Evolutionary conservation across 192 early-diverging fungal genomes (phyloP).

Genomic region (Oehlia diaphana): DNA sequence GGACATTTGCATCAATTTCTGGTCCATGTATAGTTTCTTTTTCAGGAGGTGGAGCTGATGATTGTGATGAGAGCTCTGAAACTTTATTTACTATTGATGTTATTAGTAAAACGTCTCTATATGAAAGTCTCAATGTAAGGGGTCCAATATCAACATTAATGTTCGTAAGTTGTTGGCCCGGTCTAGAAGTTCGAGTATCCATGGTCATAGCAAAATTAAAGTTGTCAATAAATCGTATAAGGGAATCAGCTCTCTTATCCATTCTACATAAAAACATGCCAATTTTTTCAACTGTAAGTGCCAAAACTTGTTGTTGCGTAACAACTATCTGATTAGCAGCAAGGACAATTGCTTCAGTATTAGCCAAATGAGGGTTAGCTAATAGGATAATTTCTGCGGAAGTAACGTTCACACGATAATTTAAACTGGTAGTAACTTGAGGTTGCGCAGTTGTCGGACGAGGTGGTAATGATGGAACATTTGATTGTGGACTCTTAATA

Average conservation of each 20-base stretch:
- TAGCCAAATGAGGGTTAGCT: conserved; percentile 63
- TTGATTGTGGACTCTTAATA: background rate
- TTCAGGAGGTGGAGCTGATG: conserved; percentile 23
- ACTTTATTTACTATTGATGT: conserved; percentile 78
- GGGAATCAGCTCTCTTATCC: conserved; percentile 77
- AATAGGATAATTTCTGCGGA: conserved; percentile 85
- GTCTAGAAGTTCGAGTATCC: conserved; percentile 67
- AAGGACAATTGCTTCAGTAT: conserved; percentile 90
- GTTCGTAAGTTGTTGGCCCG: conserved; percentile 62
- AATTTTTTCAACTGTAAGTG: conserved; percentile 74
- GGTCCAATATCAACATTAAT: conserved; percentile 75
- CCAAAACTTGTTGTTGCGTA: conserved; percentile 75
- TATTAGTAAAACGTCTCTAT: conserved; percentile 82
- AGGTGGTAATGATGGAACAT: background rate
- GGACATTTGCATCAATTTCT: background rate
- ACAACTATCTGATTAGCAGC: conserved; percentile 77
- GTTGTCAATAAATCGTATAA: conserved; percentile 85
- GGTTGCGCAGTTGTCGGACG: background rate
- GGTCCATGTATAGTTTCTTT: conserved; percentile 10
- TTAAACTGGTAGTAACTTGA: conserved; percentile 40
- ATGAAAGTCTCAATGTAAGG: conserved; percentile 80
- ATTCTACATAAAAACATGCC: conserved; percentile 92
- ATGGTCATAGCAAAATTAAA: conserved; percentile 81
- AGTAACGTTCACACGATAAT: conserved; percentile 77
- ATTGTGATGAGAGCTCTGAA: conserved; percentile 58